These are phyloP conservation scores for Priceomyces haplophilus DNA, from an alignment of 805 yeast species.

Conservation along the genomic window DNA sequence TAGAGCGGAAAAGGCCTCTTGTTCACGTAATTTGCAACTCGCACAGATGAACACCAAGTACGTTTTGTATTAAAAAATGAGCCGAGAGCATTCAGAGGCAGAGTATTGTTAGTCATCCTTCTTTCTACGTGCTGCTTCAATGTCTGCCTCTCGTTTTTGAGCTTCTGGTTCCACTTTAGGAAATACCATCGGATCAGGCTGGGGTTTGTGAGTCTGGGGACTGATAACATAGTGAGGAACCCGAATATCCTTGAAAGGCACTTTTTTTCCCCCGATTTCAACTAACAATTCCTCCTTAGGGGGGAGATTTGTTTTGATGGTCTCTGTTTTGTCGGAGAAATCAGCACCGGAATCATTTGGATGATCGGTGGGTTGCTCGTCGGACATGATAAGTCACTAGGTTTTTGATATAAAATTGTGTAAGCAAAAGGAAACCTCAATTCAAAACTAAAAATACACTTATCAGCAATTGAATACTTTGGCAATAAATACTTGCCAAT, in stretches of 20 bases:
- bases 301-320: neutral
- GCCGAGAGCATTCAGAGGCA: no score
- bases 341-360: neutral
- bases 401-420: neutral
- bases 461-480: no score
- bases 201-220: conserved; percentile 24
- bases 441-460: no score
- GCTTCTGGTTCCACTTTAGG: conserved; percentile 35
- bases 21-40: no score
- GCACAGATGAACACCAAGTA: no score
- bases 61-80: no score
- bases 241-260: conserved; percentile 35
- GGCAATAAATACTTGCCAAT: no score
- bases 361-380: neutral
- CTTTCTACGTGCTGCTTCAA: conserved; percentile 9
- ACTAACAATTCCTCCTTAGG: conserved; percentile 13
- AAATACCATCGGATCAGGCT: conserved; percentile 20
- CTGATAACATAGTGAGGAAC: conserved; percentile 36
- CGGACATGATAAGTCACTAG: neutral
- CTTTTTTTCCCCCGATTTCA: conserved; percentile 34
- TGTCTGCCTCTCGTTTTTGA: conserved; percentile 24
- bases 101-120: conserved; percentile 1
- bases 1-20: no score
- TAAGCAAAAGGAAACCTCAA: neutral
- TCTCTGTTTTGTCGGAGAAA: neutral